phyloP scores from a whole-genome alignment of 371 early-diverging fungal genomes.

The Blakeslea trispora region DNA sequence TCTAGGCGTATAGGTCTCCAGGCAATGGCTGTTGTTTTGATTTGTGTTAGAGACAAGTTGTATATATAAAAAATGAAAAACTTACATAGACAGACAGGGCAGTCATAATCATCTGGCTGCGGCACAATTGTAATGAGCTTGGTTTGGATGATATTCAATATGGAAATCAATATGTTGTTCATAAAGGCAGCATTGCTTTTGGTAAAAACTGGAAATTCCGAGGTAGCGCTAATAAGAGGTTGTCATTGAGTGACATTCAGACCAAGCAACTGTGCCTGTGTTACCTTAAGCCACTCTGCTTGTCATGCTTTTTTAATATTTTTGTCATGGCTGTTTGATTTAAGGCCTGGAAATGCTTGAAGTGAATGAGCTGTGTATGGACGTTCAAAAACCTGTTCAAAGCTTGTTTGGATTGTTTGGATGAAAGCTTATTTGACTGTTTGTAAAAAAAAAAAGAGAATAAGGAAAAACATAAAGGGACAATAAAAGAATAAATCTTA shows the following conservation, averaged over 20 bases:
- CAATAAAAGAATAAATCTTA: too few species aligned
- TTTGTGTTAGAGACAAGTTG: constrained; percentile 42
- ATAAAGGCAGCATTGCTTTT: constrained; percentile 25
- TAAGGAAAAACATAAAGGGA: too few species aligned
- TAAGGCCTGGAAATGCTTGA: constrained; percentile 71
- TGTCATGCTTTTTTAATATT: constrained; percentile 86
- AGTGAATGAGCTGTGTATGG: constrained; percentile 61
- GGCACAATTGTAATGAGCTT: constrained; percentile 65
- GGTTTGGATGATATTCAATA: constrained; percentile 24
- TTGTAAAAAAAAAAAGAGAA: neutral
- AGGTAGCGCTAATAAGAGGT: constrained; percentile 16
- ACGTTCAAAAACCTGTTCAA: constrained; percentile 53
- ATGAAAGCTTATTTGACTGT: constrained; percentile 17
- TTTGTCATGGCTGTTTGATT: constrained; percentile 81
- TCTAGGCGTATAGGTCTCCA: constrained; percentile 77
- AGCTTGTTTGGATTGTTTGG: constrained; percentile 35
- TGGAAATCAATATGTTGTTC: constrained; percentile 18
- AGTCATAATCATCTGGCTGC: constrained; percentile 75
- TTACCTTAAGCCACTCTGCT: constrained; percentile 67
- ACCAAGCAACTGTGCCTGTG: constrained; percentile 10
- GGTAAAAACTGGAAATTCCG: constrained; percentile 30
- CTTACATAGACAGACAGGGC: constrained; percentile 6
- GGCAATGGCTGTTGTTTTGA: constrained; percentile 31
- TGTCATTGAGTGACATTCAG: neutral
- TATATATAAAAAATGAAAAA: neutral